Evolutionary conservation across 164 flowering plant genomes (phyloP), one percentile per base, ranked within the genome.

Genomic region (Dillenia suffruticosa): DNA sequence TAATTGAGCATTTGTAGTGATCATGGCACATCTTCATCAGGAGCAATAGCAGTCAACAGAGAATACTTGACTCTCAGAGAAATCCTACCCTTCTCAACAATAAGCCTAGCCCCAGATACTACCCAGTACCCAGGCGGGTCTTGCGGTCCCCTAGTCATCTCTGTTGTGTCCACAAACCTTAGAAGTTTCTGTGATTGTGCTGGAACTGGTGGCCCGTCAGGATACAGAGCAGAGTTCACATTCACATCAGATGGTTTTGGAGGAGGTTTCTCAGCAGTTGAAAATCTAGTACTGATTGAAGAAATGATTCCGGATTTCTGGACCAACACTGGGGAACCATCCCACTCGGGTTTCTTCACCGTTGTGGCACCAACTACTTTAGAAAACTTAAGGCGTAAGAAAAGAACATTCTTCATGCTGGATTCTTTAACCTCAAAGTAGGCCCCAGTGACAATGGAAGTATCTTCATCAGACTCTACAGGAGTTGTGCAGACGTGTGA

Each of bases 111-210:
- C 3, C 80, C 82, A 1, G 82, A 68, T n/a, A 79, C 82, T 45
- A 68, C 66, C 82, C 82, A 79, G 46, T 79, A 74, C 12, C 82
- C 82, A 13, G 82, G 80, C 12, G 68, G 26, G 59, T 79, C 68
- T 61, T 76, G 80, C 10, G 82, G 82, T 24, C 82, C 82, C 60
- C 79, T 63, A 1, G 68, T 45, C 69, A 76, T 67, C 61, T 76
- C 79, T 6, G 79, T 60, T 5, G 63, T 68, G 62, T 76, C 76
- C 12, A 79, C 74, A 26, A 73, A 70, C 65, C 51, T 70, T n/a
- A 69, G 64, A 19, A 76, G 72, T 51, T 76, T 73, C 10, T 69
- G 73, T 9, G 72, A 13, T 48, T 62, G 74, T 8, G 71, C 14
- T 2, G 76, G 74, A 14, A 47, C 65, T 0, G 81, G 81, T 3